Base-by-base conservation (phyloP, 306 rosid genomes). In the Begonia fuchsioides region DNA sequence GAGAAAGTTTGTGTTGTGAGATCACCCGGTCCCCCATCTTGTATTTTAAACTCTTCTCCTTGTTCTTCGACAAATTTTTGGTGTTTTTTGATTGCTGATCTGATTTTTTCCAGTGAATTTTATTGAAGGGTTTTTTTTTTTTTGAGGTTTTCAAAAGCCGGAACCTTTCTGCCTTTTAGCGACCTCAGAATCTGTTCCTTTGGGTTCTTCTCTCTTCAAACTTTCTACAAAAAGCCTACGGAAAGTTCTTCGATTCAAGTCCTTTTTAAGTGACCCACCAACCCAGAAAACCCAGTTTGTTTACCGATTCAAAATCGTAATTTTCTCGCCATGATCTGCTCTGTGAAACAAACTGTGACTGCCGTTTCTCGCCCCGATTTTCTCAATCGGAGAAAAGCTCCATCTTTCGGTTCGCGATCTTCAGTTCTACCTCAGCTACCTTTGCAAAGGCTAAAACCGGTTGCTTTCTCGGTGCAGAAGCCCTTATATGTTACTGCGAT, bases 401-500 rank as follows among this genome's bases (percentile, higher is more conserved):
- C 47, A 11, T 32, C 52, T 3, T 55, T 64, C 44, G 32, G 58
- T 17, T 69, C 43, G 41, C 53, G 65, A 53, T 73, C 79, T 35
- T 50, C 38, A 61, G 46, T 66, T 38, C 43, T 63, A 32, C 69
- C 80, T 13, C 51, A 59, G 14, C 64, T 69, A 0, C 53, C 50
- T 15, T 9, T 50, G 35, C 61, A 39, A 6, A 68, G 39, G 20
- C 38, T 55, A 13, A 55, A 15, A 39, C 16, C 51, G 12, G 47
- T 49, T 5, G 44, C 38, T 32, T 38, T 70, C 17, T 59, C 72
- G 10, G 53, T 73, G 19, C 64, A 65, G 17, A 73, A 55, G 44
- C 80, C 97, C 32, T 43, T 81, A 17, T 79, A 84, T 49, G 66
- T 90, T 40, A 81, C 76, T 14, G 41, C 73, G 14, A 11, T 60